A percentile compares a stretch with the other conserved stretches of the same genome.
phyloP scores from a whole-genome alignment of 495 filamentous ascomycete genomes.

The Pyrenula massariospora region DNA sequence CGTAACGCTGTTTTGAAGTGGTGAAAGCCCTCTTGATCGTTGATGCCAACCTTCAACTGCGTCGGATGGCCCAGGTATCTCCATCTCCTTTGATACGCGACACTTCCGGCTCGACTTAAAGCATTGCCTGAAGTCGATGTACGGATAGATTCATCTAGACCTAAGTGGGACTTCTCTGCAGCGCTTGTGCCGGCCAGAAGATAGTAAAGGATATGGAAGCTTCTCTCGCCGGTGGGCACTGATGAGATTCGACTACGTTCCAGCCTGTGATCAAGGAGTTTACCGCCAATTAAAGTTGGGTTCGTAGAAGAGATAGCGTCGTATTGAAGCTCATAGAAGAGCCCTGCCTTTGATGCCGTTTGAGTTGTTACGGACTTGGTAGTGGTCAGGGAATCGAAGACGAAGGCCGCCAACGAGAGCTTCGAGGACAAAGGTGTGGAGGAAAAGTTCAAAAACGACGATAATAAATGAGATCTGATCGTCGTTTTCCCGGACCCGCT shows the following conservation, averaged over 20 bases:
- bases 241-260: slow-evolving; percentile 82
- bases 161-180: slow-evolving; percentile 81
- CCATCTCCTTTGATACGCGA: slow-evolving; percentile 63
- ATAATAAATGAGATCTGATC: slow-evolving; percentile 74
- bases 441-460: slow-evolving; percentile 72
- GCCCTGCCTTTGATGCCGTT: slow-evolving; percentile 86
- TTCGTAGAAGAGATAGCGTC: slow-evolving; percentile 72
- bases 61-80: slow-evolving; percentile 92
- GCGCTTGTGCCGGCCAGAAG: slow-evolving; percentile 82
- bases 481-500: slow-evolving; percentile 94
- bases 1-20: slow-evolving; percentile 93
- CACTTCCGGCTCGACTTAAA: slow-evolving; percentile 26
- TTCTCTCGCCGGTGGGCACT: slow-evolving; percentile 89
- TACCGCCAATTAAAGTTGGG: slow-evolving; percentile 81
- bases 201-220: slow-evolving; percentile 94
- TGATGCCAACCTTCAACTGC: slow-evolving; percentile 91
- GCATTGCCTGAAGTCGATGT: slow-evolving; percentile 31
- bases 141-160: slow-evolving; percentile 50
- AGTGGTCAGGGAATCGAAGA: slow-evolving; percentile 91
- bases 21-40: slow-evolving; percentile 89
- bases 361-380: slow-evolving; percentile 96
- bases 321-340: slow-evolving; percentile 94
- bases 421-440: slow-evolving; percentile 88
- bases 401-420: slow-evolving; percentile 81
- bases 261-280: slow-evolving; percentile 83